These are phyloP conservation scores for Aspergillus luchuensis DNA, from an alignment of 2,329 filamentous ascomycete species.

Conservation along the genomic window DNA sequence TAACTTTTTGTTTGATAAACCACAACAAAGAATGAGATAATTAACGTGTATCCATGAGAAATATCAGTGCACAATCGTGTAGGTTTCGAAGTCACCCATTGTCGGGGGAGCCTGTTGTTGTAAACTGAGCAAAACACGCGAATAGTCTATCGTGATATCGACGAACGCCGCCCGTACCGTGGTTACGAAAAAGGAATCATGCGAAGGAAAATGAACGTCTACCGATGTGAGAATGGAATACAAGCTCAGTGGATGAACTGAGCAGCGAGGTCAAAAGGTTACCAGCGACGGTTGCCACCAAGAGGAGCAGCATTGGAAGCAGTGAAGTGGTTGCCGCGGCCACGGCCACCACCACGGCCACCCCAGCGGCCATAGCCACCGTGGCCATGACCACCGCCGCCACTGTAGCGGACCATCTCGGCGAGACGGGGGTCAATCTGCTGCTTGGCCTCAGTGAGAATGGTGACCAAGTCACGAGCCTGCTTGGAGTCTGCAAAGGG, in stretches of 20 bases:
- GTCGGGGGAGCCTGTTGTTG: constrained; percentile 12
- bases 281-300: constrained; percentile 61
- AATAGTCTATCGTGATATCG: constrained; percentile 42
- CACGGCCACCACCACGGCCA: constrained; percentile 62
- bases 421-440: constrained; percentile 92
- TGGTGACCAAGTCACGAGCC: constrained; percentile 91
- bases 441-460: constrained; percentile 96
- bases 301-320: constrained; percentile 61
- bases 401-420: constrained; percentile 93
- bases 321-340: constrained; percentile 52
- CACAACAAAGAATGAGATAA: constrained; percentile 12
- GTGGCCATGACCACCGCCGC: constrained; percentile 74
- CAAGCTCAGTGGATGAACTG: constrained; percentile 30
- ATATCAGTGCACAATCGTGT: constrained; percentile 9
- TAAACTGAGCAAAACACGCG: constrained; percentile 23
- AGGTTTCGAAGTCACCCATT: constrained; percentile 12
- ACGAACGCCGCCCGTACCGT: constrained; percentile 41
- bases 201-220: constrained; percentile 28
- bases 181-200: constrained; percentile 32
- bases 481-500: constrained; percentile 73
- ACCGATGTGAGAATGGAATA: constrained; percentile 32
- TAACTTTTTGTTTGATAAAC: constrained; percentile 19
- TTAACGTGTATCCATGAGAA: constrained; percentile 22
- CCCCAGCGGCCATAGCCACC: constrained; percentile 59
- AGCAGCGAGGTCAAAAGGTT: constrained; percentile 31